Evolutionary conservation across 768 basidiomycete species (phyloP), one percentile per base, ranked within the genome.

Genomic region (Heimioporus sp.): DNA sequence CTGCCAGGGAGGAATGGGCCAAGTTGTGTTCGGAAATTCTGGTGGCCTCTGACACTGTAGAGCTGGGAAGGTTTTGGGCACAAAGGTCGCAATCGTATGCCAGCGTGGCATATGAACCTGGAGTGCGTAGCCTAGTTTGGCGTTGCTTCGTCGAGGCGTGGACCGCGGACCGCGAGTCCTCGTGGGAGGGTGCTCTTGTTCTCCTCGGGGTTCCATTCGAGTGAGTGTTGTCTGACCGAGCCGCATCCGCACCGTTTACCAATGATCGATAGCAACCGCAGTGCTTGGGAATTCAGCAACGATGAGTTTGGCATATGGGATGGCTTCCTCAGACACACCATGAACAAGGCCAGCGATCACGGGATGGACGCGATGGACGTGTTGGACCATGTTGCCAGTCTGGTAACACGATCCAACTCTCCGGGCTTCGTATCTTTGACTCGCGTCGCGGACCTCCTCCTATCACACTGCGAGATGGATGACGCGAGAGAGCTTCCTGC

Each of bases 271-370:
- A 77, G 78, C 28, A 71, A 73, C 45, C 62, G 67, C 19, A 70
- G 70, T 57, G 58, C 71, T 10, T 87, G 83, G 82, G 78, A 80
- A 31, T 66, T 83, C 51, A 69, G 62, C 16, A 73, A 73, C 24
- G 79, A 81, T 10, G 86, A 88, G 32, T 73, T 79, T 24, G 68
- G 71, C 4, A 60, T 66, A 19, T 92, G 89, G 89, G 81, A 86
- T 46, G 65, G 72, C 3, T 72, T 87, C 55, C 71, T 89, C 17
- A 70, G 69, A 10, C 71, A 74, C 46, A 72, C 80, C 0, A 72
- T 82, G 30, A 74, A 74, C 65, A 79, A 79, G 38, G 86, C 81
- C 0, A 72, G 81, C 31, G 87, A 89, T 51, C 74, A 79, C 42
- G 87, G 84, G 1, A 60, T 77, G 24, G 84, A 88, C 50, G 63